Percentiles rank a stretch among this genome's conserved stretches.
These are phyloP conservation scores for Xylaria digitata DNA, from an alignment of 2,329 filamentous ascomycete species.

Conservation along the genomic window DNA sequence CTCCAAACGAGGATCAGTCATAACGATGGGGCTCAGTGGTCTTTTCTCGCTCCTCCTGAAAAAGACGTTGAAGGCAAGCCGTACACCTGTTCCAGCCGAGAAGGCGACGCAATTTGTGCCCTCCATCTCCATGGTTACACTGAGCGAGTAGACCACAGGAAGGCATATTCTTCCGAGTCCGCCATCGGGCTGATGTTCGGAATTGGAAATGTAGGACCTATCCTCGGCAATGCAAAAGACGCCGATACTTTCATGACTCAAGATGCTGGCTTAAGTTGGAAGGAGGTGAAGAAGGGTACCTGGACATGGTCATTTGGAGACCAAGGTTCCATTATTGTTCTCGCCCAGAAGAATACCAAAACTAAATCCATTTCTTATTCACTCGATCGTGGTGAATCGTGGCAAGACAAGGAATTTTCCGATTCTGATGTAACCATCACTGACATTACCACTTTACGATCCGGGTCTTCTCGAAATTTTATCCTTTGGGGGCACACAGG, in stretches of 20 bases:
- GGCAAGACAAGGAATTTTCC: slow-evolving; percentile 80
- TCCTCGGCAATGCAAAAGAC: slow-evolving; percentile 73
- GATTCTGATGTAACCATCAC: slow-evolving; percentile 76
- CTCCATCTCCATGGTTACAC: slow-evolving; percentile 97
- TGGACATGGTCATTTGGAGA: slow-evolving; percentile 97
- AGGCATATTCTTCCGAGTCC: slow-evolving; percentile 88
- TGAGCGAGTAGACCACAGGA: slow-evolving; percentile 81
- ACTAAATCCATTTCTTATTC: slow-evolving; percentile 80
- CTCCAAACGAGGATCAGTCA: slow-evolving; percentile 94
- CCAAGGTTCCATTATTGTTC: slow-evolving; percentile 90
- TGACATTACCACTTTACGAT: slow-evolving; percentile 88
- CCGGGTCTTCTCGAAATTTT: slow-evolving; percentile 91
- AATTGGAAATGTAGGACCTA: slow-evolving; percentile 86
- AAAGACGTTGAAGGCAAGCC: slow-evolving; percentile 77
- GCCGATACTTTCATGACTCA: slow-evolving; percentile 90
- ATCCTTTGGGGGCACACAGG: slow-evolving; percentile 82
- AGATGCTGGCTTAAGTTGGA: slow-evolving; percentile 93
- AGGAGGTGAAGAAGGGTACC: slow-evolving; percentile 82
- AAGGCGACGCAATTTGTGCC: slow-evolving; percentile 76
- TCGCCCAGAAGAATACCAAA: slow-evolving; percentile 77
- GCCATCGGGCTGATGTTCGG: slow-evolving; percentile 93
- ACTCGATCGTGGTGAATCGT: slow-evolving; percentile 81
- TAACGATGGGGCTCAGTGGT: slow-evolving; percentile 94
- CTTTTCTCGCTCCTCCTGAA: slow-evolving; percentile 75
- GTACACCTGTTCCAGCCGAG: slow-evolving; percentile 73